Evolutionary conservation across 179 eudicot species (phyloP).

Genomic region (Silene coronaria): DNA sequence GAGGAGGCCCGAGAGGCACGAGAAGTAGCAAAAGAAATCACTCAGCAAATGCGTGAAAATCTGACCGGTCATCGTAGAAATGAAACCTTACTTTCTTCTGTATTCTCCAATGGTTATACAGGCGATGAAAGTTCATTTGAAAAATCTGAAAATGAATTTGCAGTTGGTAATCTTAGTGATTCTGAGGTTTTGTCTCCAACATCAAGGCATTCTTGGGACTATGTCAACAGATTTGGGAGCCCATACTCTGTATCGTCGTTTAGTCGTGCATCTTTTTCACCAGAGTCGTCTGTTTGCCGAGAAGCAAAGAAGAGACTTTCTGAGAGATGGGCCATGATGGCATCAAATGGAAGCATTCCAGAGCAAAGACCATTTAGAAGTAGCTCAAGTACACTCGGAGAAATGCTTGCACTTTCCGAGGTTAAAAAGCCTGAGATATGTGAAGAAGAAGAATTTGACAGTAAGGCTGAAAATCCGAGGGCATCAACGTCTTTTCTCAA

Average conservation of each 20-base stretch:
- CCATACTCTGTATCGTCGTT: constrained; percentile 68
- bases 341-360: constrained; percentile 46
- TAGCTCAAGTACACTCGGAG: constrained; percentile 87
- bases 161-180: constrained; percentile 57
- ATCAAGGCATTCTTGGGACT: constrained; percentile 93
- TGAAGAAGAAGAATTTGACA: constrained; percentile 33
- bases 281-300: constrained; percentile 84
- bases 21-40: constrained; percentile 69
- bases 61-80: constrained; percentile 57
- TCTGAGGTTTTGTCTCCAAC: constrained; percentile 73
- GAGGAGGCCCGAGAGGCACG: constrained; percentile 58
- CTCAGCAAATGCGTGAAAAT: constrained; percentile 61
- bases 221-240: constrained; percentile 48
- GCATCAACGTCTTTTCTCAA: constrained; percentile 42
- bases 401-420: constrained; percentile 97
- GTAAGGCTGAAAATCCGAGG: constrained; percentile 34
- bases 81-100: constrained; percentile 73
- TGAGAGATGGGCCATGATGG: constrained; percentile 94
- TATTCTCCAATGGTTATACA: constrained; percentile 71
- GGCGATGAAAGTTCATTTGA: constrained; percentile 88
- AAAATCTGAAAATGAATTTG: constrained; percentile 72
- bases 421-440: constrained; percentile 40
- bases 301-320: constrained; percentile 98
- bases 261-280: constrained; percentile 72
- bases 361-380: constrained; percentile 55